Evolutionary conservation across 768 basidiomycete genomes (phyloP), one percentile per base, ranked within the genome.

Genomic region (Panaeolus papilionaceus): DNA sequence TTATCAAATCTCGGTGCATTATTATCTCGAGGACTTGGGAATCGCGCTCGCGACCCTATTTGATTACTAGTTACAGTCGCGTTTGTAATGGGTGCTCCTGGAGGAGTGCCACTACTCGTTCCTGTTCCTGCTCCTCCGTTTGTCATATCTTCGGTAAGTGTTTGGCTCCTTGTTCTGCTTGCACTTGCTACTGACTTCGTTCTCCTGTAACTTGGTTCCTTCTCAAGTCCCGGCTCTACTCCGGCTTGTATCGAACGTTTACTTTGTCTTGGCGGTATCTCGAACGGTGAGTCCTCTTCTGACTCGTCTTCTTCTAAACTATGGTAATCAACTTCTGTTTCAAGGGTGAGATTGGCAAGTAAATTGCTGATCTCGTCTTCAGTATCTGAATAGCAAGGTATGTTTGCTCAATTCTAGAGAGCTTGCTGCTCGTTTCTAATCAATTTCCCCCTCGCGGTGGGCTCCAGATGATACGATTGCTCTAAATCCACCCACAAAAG

Each of bases 1-100:
- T 45, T 12, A 4, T 68, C 67, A 49, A 68, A 68, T 0, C 1
- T 20, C 6, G 67, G 64, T 0, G 61, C 64, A 38, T 65, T 65
- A 8, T 62, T 61, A 1, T 65, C 58, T 38, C 58, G 39, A 0
- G 67, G 67, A 42, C 40, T 42, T 20, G 45, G 20, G n/a, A 47
- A 47, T 8, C n/a, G 14, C 45, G 3, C 18, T 2, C 28, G 28
- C 28, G 28, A 33, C 28, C 28, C 28, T 33, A 33, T 33, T 4
- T 33, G 28, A 4, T 33, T 33, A 33, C 4, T 33, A 33, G 28
- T 33, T n/a, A n/a, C n/a, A n/a, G n/a, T n/a, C 28, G 28, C 4
- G 28, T 4, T 33, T 2, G 28, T 33, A 4, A 2, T 33, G 28
- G 28, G 2, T 33, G 28, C 28, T 47, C 20, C 18, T 47, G n/a